Evolutionary conservation across 208 protist genomes (phyloP), one percentile per base, ranked within the genome.

Genomic region (Tetramitus jugosus): DNA sequence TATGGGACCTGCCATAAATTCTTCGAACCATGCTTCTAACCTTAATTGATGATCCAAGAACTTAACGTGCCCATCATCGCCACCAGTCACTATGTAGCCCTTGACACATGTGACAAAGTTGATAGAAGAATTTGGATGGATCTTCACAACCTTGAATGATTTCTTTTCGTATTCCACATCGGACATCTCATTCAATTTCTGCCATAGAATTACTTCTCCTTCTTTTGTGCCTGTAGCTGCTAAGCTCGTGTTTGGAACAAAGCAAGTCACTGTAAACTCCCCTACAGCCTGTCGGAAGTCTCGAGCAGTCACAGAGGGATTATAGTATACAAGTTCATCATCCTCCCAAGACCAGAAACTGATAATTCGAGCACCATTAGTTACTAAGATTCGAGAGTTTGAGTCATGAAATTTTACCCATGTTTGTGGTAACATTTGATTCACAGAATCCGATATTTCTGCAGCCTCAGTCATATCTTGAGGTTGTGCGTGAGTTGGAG

Each of bases 11-110:
- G 84, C 88, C 79, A 94, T 92, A 33, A 97, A 84, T 65, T 95
- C 92, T 76, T 97, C 94, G 79, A 96, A 97, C 94, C 94, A 97
- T 62, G 91, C 92, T 20, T 94, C 88, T 26, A 96, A 81, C 10
- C 93, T 84, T 45, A 97, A 87, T 81, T 96, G 92, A 23, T 87
- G 78, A 80, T 97, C 94, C 49, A 95, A 92, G 76, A 97, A 97
- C 71, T 91, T 89, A 26, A 97, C 91, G 76, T 89, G 85, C n/a
- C 94, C 94, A 78, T 97, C 93, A 76, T 91, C 87, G 67, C 92
- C 92, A 39, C 93, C 94, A 0, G 91, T 96, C 60, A 97, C 91
- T 56, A 97, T 91, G 85, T 91, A 93, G 40, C 84, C 81, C 6
- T 78, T 83, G 45, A 89, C 82, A 42, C 83, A 84, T 23, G 86